Evolutionary conservation across 73 alveolate genomes (phyloP).

Genomic region (Paramecium pentaurelia): DNA sequence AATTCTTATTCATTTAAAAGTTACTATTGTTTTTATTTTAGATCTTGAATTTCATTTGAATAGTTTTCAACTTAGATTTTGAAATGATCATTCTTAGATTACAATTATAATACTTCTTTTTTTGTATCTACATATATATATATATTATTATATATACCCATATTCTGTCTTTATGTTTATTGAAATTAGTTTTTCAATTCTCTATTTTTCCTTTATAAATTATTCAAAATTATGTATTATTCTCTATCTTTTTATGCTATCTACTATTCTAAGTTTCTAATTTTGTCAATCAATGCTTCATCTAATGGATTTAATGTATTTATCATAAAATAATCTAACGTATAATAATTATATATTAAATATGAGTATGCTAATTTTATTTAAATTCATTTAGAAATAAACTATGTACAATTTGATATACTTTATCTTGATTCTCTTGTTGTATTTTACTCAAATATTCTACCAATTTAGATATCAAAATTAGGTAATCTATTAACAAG

Average conservation of each 20-base stretch:
- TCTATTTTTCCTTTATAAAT: neutral
- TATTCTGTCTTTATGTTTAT: neutral
- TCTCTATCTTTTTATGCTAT: neutral
- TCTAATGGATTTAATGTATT: neutral
- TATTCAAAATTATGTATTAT: neutral
- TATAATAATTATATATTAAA: neutral
- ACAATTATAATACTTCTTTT: neutral
- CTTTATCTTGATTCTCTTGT: neutral
- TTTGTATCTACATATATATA: neutral
- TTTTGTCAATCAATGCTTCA: neutral
- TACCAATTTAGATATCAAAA: neutral
- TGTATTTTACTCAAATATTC: neutral
- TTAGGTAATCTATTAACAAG: neutral
- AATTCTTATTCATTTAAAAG: neutral
- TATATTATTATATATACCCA: neutral
- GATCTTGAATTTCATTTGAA: neutral
- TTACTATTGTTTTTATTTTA: neutral
- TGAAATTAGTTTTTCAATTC: neutral
- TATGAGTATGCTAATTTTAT: neutral
- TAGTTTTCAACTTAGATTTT: neutral
- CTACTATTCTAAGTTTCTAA: neutral
- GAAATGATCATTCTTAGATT: neutral
- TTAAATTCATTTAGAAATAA: neutral
- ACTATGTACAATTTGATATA: neutral
- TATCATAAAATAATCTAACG: neutral